Percentiles rank a stretch among this genome's conserved stretches.
These are phyloP conservation scores for Pichia phayaonensis DNA, from an alignment of 805 yeast genomes.

Conservation along the genomic window DNA sequence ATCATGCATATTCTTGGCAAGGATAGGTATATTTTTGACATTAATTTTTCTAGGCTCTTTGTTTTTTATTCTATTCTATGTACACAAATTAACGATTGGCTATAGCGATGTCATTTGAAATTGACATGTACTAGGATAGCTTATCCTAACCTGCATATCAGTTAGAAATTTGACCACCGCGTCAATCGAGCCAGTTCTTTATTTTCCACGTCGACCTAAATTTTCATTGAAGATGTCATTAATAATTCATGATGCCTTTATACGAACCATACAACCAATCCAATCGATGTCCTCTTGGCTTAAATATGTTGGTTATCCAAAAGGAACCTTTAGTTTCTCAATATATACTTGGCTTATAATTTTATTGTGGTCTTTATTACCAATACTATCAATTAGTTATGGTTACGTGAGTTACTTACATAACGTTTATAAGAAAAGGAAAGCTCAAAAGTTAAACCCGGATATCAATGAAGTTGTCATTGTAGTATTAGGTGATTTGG, in stretches of 20 bases:
- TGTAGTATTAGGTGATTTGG: constrained; percentile 86
- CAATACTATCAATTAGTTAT: constrained; percentile 35
- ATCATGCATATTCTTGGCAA: too few relatives aligned
- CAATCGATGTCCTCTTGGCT: constrained; percentile 13
- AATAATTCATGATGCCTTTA: not conserved
- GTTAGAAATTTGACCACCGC: not conserved
- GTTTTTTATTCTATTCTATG: too few relatives aligned
- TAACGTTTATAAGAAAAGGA: constrained; percentile 7
- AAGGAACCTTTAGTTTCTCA: constrained; percentile 22
- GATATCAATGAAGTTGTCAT: constrained; percentile 53
- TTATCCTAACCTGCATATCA: too few relatives aligned
- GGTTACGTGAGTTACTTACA: constrained; percentile 29
- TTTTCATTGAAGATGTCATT: too few relatives aligned
- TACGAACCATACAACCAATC: not conserved
- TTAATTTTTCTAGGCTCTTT: too few relatives aligned
- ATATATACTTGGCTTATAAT: constrained; percentile 40
- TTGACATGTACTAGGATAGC: too few relatives aligned
- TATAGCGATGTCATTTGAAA: too few relatives aligned
- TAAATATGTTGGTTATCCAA: constrained; percentile 18
- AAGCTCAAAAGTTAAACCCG: constrained; percentile 7
- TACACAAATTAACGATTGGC: too few relatives aligned
- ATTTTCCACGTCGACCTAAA: too few relatives aligned
- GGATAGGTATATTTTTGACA: too few relatives aligned
- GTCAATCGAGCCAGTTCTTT: not conserved
- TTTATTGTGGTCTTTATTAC: constrained; percentile 38